Conservation (phyloP, 129 eudicot species). For the Kitagawia praeruptora region DNA sequence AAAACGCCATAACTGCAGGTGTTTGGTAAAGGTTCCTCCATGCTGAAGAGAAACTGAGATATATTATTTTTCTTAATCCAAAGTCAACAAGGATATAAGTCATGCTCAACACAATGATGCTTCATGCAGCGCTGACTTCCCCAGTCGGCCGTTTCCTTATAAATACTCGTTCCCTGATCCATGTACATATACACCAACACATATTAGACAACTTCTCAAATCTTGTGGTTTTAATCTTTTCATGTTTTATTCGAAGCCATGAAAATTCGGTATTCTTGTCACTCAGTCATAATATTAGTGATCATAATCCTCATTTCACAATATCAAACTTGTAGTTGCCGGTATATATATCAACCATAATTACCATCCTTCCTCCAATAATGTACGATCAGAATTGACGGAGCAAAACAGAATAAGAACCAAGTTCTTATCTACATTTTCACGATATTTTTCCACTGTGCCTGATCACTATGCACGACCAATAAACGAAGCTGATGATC, state of each 20-base stretch:
- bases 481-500: conserved; percentile 3
- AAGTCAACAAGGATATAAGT: background rate
- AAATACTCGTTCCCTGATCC: background rate
- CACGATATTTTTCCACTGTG: conserved; percentile 25
- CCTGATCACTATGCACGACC: conserved; percentile 15
- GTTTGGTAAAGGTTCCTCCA: background rate
- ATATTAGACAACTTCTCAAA: background rate
- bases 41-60: background rate
- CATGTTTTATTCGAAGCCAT: background rate
- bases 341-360: conserved; percentile 24
- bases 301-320: conserved; percentile 22
- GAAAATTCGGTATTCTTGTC: background rate
- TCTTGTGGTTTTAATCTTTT: background rate
- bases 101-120: background rate
- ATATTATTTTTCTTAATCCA: background rate
- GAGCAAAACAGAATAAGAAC: conserved; percentile 21
- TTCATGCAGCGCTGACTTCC: background rate
- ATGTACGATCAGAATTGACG: background rate
- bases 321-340: conserved; percentile 29
- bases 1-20: background rate
- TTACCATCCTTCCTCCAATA: conserved; percentile 6
- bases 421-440: conserved; percentile 36
- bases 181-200: background rate
- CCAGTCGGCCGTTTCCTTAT: background rate
- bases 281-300: background rate